Base-by-base conservation (phyloP, 306 rosid genomes). In the Potentilla sterilis region DNA sequence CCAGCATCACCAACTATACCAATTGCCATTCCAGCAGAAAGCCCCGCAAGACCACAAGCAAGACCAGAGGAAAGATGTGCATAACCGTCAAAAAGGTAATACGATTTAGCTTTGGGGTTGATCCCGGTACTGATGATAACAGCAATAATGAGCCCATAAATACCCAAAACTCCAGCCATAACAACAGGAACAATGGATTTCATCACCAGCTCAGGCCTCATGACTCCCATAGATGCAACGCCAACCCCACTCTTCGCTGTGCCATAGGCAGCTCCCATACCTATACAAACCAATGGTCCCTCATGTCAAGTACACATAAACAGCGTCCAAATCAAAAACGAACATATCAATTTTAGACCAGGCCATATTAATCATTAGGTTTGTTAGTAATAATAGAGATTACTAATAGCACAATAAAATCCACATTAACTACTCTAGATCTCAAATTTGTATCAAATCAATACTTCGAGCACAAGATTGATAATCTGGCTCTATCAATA, bases 1-100 rank as follows among this genome's bases (percentile, higher is more conserved):
- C 93, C 88, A 47, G 90, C 93, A 62, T 90, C 90, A 41, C 96
- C 89, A 12, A 86, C 91, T 46, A 88, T 82, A 4, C 92, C 96
- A 22, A 90, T 88, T 7, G 91, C 93, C 93, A 88, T 88, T 52
- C 93, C 91, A 55, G 96, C 96, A 6, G 96, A 85, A 37, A 87
- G 87, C 6, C 91, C 93, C 21, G 93, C 91, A 16, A 88, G 93
- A 12, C 91, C 55, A 4, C 55, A 49, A 49, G 55, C 55, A 16
- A 49, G 55, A 6, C 55, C 55, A 49, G 55, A 49, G 55, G 55
- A 49, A 19, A 49, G 55, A 49, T 49, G 55, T 15, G 55, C 55
- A 16, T 49, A 49, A 16, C 55, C 55, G 16, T 49, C 55, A 49
- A 49, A 49, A n/a, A 49, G 55, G 55, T 49, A 49, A 49, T 49